phyloP scores from a whole-genome alignment of 768 basidiomycete genomes.

The Suillus alpinus region DNA sequence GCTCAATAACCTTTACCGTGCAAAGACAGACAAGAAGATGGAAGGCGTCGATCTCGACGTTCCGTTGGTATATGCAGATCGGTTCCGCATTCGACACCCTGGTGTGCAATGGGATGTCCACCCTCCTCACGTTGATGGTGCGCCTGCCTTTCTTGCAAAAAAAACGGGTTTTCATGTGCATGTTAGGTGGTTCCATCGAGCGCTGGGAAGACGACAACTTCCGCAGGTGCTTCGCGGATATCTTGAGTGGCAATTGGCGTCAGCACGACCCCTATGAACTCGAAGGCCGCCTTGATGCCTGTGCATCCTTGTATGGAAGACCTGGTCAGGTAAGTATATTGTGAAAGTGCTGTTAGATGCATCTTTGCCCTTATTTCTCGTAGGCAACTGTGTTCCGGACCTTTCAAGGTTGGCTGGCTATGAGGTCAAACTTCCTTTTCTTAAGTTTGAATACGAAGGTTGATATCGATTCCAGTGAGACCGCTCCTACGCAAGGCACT shows the following conservation, averaged over 20 bases:
- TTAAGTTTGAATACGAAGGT: constrained; percentile 5
- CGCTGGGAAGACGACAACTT: constrained; percentile 67
- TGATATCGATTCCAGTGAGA: constrained; percentile 42
- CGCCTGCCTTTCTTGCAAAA: constrained; percentile 25
- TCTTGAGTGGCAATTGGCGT: constrained; percentile 61
- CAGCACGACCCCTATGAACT: constrained; percentile 67
- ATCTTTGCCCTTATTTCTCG: constrained; percentile 1
- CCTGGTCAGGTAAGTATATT: constrained; percentile 43
- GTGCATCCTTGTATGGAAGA: constrained; percentile 60
- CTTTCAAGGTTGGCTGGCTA: constrained; percentile 77
- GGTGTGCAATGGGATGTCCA: constrained; percentile 55
- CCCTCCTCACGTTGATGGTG: constrained; percentile 53
- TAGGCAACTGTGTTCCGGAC: constrained; percentile 53
- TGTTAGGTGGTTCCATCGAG: constrained; percentile 68
- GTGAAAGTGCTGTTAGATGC: not conserved
- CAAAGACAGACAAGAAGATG: constrained; percentile 32
- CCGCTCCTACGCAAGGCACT: constrained; percentile 67
- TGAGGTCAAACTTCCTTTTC: constrained; percentile 43
- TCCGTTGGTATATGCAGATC: constrained; percentile 69
- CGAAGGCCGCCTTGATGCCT: constrained; percentile 55
- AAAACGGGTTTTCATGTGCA: not conserved
- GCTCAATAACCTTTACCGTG: constrained; percentile 65
- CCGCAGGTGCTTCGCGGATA: constrained; percentile 57
- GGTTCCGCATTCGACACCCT: constrained; percentile 71
- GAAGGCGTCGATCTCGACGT: constrained; percentile 59